Conservation (phyloP, 73 alveolate species). For the Urostyla sp. region DNA sequence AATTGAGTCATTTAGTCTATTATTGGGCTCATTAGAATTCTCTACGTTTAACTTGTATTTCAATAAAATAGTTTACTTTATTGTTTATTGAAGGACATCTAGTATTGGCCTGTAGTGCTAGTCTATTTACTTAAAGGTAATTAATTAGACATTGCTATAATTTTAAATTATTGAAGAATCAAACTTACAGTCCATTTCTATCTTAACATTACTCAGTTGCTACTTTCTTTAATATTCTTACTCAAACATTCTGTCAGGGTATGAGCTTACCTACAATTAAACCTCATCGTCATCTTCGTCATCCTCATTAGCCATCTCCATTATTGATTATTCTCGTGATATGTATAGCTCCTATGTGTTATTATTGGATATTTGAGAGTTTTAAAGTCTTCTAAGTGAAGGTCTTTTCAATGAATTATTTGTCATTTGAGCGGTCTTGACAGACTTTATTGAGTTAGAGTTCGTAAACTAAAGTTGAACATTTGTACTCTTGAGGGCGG, state of each 20-base stretch:
- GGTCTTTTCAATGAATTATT: background rate
- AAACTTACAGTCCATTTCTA: slow-evolving; percentile 18
- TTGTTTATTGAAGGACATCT: background rate
- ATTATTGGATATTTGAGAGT: background rate
- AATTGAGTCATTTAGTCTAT: background rate
- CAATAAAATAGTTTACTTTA: background rate
- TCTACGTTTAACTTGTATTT: background rate
- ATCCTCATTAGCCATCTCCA: background rate
- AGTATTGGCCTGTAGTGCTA: background rate
- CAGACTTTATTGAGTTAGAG: background rate
- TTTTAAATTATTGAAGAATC: background rate
- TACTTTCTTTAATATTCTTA: background rate
- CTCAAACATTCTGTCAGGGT: background rate
- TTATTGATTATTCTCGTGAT: slow-evolving; percentile 8
- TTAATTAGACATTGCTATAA: slow-evolving; percentile 34
- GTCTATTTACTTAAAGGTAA: background rate
- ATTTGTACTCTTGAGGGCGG: slow-evolving; percentile 4
- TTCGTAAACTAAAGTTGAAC: background rate
- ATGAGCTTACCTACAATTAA: slow-evolving; percentile 13
- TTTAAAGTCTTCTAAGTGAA: background rate
- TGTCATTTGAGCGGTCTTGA: background rate
- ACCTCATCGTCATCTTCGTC: background rate
- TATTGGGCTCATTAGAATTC: background rate
- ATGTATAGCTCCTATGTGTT: background rate
- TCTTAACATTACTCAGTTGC: slow-evolving; percentile 4